Evolutionary conservation across 257 asterid species (phyloP), one percentile per base, ranked within the genome.

Genomic region (Solanum arcanum): DNA sequence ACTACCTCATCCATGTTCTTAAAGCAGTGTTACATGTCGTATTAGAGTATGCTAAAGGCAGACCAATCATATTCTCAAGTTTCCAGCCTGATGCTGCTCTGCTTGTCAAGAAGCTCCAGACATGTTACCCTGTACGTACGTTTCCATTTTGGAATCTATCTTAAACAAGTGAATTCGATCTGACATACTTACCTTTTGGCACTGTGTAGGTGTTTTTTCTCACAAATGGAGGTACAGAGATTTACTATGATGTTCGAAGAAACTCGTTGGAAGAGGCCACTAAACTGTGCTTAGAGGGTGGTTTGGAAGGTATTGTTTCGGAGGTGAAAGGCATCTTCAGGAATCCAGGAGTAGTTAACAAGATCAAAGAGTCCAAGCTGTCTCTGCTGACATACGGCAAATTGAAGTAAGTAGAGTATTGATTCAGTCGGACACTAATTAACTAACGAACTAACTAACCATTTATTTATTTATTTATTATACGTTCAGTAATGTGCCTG

Each of bases 41-140:
- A 5, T 84, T 66, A 21, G 94, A 93, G 33, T 92, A 92, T 76
- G 98, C 95, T 85, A 88, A 92, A 31, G 98, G 87, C 47, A 93
- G 99, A 86, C 97, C 97, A 0, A 23, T 97, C 31, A 49, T 96
- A 46, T 96, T 97, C 75, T 97, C 99, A 29, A 87, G 90, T 21
- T 97, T 97, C 91, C 99, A 96, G 16, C 99, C 99, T 0, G 99
- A 96, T 86, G 99, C 99, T 68, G 95, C 94, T 33, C 86, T 96
- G 16, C 91, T 93, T 1, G 89, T 92, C 46, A 89, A 90, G 90
- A 93, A 93, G 70, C 96, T 95, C 72, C 99, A 97, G 91, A 90
- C 47, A 87, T 83, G 75, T 37, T 94, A 93, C 87, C 99, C 99
- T 6, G 99, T 95, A 88, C 49, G 99, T 95, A 88, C 49, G 96